phyloP scores from a whole-genome alignment of 257 asterid genomes.

The Ilex asprella region DNA sequence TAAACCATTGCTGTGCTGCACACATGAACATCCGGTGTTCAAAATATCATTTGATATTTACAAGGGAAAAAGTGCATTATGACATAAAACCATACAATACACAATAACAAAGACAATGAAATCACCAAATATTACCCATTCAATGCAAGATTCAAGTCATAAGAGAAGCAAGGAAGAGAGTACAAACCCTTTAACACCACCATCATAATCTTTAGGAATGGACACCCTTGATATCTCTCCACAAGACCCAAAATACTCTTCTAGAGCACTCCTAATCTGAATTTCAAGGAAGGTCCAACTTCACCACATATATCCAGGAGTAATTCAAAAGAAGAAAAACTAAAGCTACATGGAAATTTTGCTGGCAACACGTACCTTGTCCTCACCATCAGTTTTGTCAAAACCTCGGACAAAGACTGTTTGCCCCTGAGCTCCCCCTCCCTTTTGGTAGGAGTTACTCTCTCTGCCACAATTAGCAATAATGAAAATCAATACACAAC shows the following conservation, averaged over 20 bases:
- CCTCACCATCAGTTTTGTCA: conserved; percentile 38
- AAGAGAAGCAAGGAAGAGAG: neutral
- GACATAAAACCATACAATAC: neutral
- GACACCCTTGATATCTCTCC: conserved; percentile 64
- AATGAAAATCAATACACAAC: neutral
- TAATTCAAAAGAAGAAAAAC: neutral
- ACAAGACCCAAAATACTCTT: conserved; percentile 63
- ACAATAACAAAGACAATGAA: neutral
- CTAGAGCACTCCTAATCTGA: conserved; percentile 60
- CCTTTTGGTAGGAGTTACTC: conserved; percentile 40
- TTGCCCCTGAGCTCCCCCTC: conserved; percentile 29
- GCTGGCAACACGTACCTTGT: conserved; percentile 31
- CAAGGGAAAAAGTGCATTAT: neutral
- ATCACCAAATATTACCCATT: neutral
- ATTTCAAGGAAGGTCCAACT: neutral
- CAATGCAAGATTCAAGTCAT: neutral
- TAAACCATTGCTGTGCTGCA: too few relatives aligned
- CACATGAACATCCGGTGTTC: too few relatives aligned
- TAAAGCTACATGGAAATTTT: neutral
- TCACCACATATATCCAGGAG: neutral
- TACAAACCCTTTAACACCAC: conserved; percentile 59
- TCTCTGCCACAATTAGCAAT: conserved; percentile 19
- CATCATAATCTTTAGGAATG: conserved; percentile 54
- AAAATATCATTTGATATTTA: too few relatives aligned
- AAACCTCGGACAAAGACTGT: conserved; percentile 69